phyloP scores from a whole-genome alignment of 2,329 filamentous ascomycete species.

The Colletotrichum chlorophyti region DNA sequence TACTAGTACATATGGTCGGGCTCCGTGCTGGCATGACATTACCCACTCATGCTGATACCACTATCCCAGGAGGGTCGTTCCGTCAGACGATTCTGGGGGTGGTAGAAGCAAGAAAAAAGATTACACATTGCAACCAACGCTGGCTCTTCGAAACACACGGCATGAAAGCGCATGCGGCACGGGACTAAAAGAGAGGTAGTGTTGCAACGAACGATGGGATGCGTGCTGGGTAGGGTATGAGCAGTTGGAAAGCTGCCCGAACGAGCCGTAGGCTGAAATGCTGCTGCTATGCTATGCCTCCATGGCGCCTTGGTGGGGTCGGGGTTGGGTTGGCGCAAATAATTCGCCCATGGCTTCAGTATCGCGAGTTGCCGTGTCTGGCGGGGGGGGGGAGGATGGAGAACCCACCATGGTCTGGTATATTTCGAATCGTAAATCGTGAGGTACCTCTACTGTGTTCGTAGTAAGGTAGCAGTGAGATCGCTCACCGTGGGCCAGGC shows the following conservation, averaged over 20 bases:
- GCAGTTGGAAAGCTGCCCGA: slow-evolving; percentile 50
- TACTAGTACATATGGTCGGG: no score
- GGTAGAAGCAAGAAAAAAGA: no score
- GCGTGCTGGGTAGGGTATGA: slow-evolving; percentile 18
- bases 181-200: slow-evolving; percentile 11
- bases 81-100: no score
- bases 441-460: no score
- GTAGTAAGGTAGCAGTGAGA: no score
- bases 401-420: no score
- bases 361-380: background rate
- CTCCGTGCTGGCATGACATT: no score
- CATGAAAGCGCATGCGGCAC: background rate
- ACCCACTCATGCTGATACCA: no score
- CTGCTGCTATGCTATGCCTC: slow-evolving; percentile 1
- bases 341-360: background rate
- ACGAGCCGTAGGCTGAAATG: slow-evolving; percentile 55
- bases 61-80: no score
- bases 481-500: no score
- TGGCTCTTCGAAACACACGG: background rate
- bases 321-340: slow-evolving; percentile 13
- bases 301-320: slow-evolving; percentile 9
- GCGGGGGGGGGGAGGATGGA: no score
- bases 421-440: no score
- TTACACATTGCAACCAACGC: background rate
- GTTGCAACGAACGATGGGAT: slow-evolving; percentile 14